A percentile compares a stretch with the other conserved stretches of the same genome.
Evolutionary conservation across 1,284 basidiomycete species (phyloP).

Genomic region (Cronartium quercuum): DNA sequence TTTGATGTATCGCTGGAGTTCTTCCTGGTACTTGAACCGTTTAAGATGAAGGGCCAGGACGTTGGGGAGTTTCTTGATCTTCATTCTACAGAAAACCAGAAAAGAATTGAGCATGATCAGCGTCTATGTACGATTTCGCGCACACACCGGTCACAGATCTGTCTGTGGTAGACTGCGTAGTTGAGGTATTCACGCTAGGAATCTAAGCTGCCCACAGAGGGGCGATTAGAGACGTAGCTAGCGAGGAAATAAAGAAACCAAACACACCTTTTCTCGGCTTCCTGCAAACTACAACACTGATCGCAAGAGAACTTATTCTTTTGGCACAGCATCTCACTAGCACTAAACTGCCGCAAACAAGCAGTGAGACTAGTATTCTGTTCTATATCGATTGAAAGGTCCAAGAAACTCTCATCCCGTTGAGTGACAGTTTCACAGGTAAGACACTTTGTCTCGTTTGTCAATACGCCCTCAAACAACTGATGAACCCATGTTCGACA

Average conservation of each 20-base stretch:
- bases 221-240: background rate
- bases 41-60: slow-evolving; percentile 91
- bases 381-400: slow-evolving; percentile 96
- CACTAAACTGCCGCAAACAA: slow-evolving; percentile 90
- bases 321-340: slow-evolving; percentile 94
- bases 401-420: slow-evolving; percentile 90
- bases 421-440: slow-evolving; percentile 96
- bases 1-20: slow-evolving; percentile 80
- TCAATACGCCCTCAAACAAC: slow-evolving; percentile 85
- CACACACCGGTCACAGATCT: no score
- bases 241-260: background rate
- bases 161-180: no score
- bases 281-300: slow-evolving; percentile 88
- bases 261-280: slow-evolving; percentile 83
- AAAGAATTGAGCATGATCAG: no score
- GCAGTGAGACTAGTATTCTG: slow-evolving; percentile 92
- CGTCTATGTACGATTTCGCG: no score
- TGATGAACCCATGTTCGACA: slow-evolving; percentile 76
- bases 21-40: slow-evolving; percentile 95
- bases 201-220: background rate
- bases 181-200: no score
- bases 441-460: slow-evolving; percentile 92
- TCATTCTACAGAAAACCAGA: slow-evolving; percentile 80
- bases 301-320: slow-evolving; percentile 99
- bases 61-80: slow-evolving; percentile 91